Conservation (phyloP, 768 basidiomycete species). For the Cytidiella melzeri region DNA sequence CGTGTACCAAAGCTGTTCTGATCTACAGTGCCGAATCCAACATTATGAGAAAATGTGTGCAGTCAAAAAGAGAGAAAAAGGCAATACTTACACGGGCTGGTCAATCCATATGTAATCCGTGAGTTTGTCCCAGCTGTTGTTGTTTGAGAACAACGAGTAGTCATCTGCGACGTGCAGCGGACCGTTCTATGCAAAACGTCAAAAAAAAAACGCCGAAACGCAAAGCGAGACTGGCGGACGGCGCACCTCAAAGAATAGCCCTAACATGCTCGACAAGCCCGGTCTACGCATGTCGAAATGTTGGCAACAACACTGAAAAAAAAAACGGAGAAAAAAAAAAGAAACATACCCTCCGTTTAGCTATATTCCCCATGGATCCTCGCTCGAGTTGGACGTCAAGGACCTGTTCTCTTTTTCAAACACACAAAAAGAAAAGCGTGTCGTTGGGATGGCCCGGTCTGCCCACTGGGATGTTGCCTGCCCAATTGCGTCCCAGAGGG, state of each 20-base stretch:
- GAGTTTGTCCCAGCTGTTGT: slow-evolving; percentile 51
- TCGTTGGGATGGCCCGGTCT: slow-evolving; percentile 26
- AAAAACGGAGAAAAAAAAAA: too few relatives aligned
- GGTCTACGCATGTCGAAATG: slow-evolving; percentile 33
- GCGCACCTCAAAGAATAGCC: slow-evolving; percentile 48
- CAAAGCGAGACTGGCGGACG: neutral
- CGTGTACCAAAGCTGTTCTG: slow-evolving; percentile 49
- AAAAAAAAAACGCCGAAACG: neutral
- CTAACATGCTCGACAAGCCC: slow-evolving; percentile 64
- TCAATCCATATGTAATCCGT: slow-evolving; percentile 73
- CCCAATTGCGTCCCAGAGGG: slow-evolving; percentile 29
- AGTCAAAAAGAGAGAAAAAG: too few relatives aligned
- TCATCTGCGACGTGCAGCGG: slow-evolving; percentile 54
- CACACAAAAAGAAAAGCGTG: slow-evolving; percentile 35
- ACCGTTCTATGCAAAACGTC: slow-evolving; percentile 37
- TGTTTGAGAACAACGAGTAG: slow-evolving; percentile 44
- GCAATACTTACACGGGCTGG: slow-evolving; percentile 69
- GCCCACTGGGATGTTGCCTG: slow-evolving; percentile 31
- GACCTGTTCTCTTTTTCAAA: slow-evolving; percentile 33
- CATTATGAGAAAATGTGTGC: too few relatives aligned
- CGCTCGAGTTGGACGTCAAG: slow-evolving; percentile 22
- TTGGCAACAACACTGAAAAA: neutral
- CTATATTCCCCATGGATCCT: slow-evolving; percentile 35
- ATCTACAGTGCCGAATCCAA: slow-evolving; percentile 61
- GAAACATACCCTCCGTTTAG: slow-evolving; percentile 30